Percentiles rank a stretch among this genome's conserved stretches.
These are phyloP conservation scores for Mycena amicta DNA, from an alignment of 768 basidiomycete genomes.

Conservation along the genomic window DNA sequence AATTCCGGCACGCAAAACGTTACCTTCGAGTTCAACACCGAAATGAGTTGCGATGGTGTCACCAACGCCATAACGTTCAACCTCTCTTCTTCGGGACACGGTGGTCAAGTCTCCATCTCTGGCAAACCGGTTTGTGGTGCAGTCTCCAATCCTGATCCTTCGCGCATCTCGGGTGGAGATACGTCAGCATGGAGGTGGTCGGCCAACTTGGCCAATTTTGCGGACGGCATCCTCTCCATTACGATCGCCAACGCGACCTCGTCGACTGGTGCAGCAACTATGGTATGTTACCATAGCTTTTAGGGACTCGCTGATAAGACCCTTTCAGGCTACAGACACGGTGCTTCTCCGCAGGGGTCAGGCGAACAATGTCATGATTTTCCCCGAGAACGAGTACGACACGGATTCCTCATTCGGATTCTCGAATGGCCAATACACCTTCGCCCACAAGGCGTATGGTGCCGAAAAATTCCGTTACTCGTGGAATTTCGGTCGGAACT, in stretches of 20 bases:
- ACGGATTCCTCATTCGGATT: constrained; percentile 53
- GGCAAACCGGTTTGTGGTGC: constrained; percentile 49
- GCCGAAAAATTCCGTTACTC: constrained; percentile 89
- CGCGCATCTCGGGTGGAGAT: constrained; percentile 54
- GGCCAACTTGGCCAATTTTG: constrained; percentile 71
- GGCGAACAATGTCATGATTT: constrained; percentile 80
- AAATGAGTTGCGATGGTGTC: constrained; percentile 75
- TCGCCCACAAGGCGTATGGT: constrained; percentile 81
- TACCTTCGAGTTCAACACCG: constrained; percentile 74
- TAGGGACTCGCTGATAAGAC: neutral
- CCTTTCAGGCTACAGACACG: constrained; percentile 64
- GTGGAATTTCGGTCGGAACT: constrained; percentile 82
- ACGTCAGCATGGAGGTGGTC: constrained; percentile 73
- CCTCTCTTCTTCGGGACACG: constrained; percentile 69
- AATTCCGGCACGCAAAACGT: constrained; percentile 64
- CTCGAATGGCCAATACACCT: constrained; percentile 67
- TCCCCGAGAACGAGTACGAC: constrained; percentile 81
- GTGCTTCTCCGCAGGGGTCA: constrained; percentile 81
- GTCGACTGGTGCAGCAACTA: constrained; percentile 47
- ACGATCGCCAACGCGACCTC: constrained; percentile 60
- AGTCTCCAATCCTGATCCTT: constrained; percentile 50
- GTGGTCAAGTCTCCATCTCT: constrained; percentile 53
- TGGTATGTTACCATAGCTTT: constrained; percentile 47
- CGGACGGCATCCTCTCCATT: constrained; percentile 83
- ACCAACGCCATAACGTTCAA: constrained; percentile 65